Percentiles rank a stretch among this genome's conserved stretches.
Conservation (phyloP, 2,329 filamentous ascomycete species). For the Trichoderma asperellum region DNA sequence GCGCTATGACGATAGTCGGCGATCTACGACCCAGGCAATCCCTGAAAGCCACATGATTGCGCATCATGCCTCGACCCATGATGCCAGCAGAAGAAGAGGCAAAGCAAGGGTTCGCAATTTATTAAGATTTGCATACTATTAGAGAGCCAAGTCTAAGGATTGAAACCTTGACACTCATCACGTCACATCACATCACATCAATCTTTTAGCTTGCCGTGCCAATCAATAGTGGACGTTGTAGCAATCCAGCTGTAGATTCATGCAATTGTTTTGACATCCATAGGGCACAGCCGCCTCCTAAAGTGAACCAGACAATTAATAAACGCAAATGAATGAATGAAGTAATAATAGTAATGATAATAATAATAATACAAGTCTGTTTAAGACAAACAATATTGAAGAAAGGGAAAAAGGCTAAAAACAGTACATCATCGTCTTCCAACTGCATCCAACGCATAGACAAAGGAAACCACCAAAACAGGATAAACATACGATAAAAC, state of each 20-base stretch:
- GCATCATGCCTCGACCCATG: background rate
- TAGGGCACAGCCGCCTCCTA: conserved; percentile 15
- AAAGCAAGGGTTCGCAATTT: background rate
- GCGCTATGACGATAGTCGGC: background rate
- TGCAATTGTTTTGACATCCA: too few relatives aligned
- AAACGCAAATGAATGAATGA: background rate
- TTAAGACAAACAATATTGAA: background rate
- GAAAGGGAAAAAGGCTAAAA: background rate
- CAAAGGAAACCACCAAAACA: background rate
- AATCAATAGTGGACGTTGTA: background rate
- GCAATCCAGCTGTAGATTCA: too few relatives aligned
- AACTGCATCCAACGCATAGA: background rate
- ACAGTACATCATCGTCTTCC: background rate
- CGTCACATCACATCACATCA: conserved; percentile 6
- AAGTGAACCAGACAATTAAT: background rate
- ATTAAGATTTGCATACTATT: background rate
- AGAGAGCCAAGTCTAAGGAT: background rate
- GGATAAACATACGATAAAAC: background rate
- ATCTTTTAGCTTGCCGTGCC: background rate
- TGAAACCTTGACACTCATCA: background rate
- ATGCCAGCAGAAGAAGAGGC: background rate
- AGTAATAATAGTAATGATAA: background rate
- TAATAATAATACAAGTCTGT: background rate
- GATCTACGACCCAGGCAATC: background rate
- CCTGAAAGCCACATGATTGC: background rate